Conservation (phyloP, 495 filamentous ascomycete species). For the Astrothelium subdiscretum region DNA sequence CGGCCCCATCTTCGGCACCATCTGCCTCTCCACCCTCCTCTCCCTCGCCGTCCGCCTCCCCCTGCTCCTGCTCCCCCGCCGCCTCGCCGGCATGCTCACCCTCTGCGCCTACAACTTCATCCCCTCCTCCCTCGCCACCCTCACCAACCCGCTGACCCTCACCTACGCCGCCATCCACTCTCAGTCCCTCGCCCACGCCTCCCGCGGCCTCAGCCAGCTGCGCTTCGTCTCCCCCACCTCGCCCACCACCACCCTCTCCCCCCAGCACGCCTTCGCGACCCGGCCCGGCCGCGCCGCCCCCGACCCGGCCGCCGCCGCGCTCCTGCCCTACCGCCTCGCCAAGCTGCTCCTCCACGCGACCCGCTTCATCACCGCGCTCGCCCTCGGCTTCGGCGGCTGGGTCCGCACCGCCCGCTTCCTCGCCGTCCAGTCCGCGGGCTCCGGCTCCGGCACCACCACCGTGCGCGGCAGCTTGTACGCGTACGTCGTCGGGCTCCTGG, state of each 20-base stretch:
- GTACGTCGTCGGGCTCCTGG: conserved; percentile 85
- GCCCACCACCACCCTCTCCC: conserved; percentile 51
- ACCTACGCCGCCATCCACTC: conserved; percentile 94
- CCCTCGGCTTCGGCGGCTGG: conserved; percentile 92
- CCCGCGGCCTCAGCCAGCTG: conserved; percentile 66
- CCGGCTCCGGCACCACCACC: conserved; percentile 23
- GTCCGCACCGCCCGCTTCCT: conserved; percentile 77
- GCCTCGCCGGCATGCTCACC: conserved; percentile 50
- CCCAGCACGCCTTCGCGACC: conserved; percentile 46
- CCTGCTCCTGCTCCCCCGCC: conserved; percentile 67
- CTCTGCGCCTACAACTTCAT: conserved; percentile 63
- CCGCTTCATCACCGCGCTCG: conserved; percentile 75
- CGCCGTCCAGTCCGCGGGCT: conserved; percentile 32
- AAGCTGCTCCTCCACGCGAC: conserved; percentile 87
- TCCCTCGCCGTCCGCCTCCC: conserved; percentile 74
- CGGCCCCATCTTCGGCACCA: conserved; percentile 83
- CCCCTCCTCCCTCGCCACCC: conserved; percentile 67
- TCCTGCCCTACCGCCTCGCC: conserved; percentile 71
- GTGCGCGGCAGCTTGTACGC: conserved; percentile 82
- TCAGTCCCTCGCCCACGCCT: conserved; percentile 60
- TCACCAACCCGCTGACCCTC: conserved; percentile 82
- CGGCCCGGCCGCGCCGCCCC: no score
- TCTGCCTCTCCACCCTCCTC: conserved; percentile 73
- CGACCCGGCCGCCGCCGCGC: conserved; percentile 28
- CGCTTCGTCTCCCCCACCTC: conserved; percentile 51